A percentile compares a stretch with the other conserved stretches of the same genome.
Conservation (phyloP, 441 rosid species). For the Croton setiger region DNA sequence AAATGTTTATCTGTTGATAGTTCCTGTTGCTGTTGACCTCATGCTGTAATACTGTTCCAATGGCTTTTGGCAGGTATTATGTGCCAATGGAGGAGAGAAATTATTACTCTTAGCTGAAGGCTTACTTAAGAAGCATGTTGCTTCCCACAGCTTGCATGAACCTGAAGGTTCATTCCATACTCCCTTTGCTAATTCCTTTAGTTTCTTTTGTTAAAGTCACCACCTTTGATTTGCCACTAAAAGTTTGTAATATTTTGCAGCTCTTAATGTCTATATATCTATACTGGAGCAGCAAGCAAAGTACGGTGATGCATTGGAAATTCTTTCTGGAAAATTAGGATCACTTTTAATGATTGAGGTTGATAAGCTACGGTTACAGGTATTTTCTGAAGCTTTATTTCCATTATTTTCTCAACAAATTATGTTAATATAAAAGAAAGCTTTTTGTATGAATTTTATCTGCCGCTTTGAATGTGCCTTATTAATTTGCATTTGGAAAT, state of each 20-base stretch:
- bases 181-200: not conserved
- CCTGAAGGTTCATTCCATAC: constrained; percentile 70
- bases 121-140: constrained; percentile 88
- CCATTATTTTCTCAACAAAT: not conserved
- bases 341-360: constrained; percentile 87
- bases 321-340: constrained; percentile 83
- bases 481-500: not conserved
- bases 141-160: constrained; percentile 92
- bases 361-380: constrained; percentile 91
- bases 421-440: not conserved
- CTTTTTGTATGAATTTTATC: not conserved
- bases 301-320: constrained; percentile 76
- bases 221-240: constrained; percentile 14
- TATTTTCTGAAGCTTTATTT: constrained; percentile 44
- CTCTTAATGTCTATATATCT: constrained; percentile 89
- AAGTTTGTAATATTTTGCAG: constrained; percentile 38
- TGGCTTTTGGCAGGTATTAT: constrained; percentile 57
- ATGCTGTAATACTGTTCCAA: constrained; percentile 12
- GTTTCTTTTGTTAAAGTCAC: not conserved
- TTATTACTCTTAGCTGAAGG: constrained; percentile 86
- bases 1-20: not conserved
- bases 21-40: not conserved
- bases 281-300: constrained; percentile 89
- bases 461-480: not conserved
- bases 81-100: constrained; percentile 88